phyloP scores from a whole-genome alignment of 1,284 basidiomycete genomes.

The Taiwanofungus camphoratus region DNA sequence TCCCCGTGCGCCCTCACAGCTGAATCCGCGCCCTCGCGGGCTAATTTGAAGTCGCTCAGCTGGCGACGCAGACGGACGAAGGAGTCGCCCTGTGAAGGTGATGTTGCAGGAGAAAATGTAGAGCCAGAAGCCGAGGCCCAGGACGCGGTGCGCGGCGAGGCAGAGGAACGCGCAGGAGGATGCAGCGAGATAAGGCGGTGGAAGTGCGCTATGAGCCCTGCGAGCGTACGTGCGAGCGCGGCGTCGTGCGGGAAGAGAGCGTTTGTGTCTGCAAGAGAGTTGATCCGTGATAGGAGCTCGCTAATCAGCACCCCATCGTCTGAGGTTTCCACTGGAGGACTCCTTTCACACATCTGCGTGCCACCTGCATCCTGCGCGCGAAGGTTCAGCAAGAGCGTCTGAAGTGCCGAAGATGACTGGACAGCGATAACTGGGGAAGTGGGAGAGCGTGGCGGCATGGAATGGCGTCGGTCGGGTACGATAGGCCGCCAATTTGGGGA shows the following conservation, averaged over 20 bases:
- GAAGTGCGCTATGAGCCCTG: conserved; percentile 62
- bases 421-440: conserved; percentile 24
- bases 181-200: conserved; percentile 46
- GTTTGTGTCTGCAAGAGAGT: conserved; percentile 40
- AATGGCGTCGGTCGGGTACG: conserved; percentile 58
- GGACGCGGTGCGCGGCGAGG: conserved; percentile 18
- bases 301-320: conserved; percentile 51
- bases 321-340: conserved; percentile 34
- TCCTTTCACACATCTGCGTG: conserved; percentile 31
- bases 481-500: conserved; percentile 50
- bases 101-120: conserved; percentile 22
- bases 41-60: conserved; percentile 59
- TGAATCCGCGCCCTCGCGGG: conserved; percentile 27
- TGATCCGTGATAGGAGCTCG: conserved; percentile 54
- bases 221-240: conserved; percentile 56
- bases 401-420: conserved; percentile 44
- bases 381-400: conserved; percentile 59
- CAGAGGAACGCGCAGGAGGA: conserved; percentile 16
- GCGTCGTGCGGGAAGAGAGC: conserved; percentile 39
- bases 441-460: conserved; percentile 41
- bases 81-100: conserved; percentile 33
- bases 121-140: conserved; percentile 12
- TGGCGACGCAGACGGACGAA: conserved; percentile 63
- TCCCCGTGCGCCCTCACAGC: conserved; percentile 6
- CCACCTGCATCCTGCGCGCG: conserved; percentile 39